phyloP scores from a whole-genome alignment of 2,329 filamentous ascomycete genomes.

The Neonectria magnoliae region DNA sequence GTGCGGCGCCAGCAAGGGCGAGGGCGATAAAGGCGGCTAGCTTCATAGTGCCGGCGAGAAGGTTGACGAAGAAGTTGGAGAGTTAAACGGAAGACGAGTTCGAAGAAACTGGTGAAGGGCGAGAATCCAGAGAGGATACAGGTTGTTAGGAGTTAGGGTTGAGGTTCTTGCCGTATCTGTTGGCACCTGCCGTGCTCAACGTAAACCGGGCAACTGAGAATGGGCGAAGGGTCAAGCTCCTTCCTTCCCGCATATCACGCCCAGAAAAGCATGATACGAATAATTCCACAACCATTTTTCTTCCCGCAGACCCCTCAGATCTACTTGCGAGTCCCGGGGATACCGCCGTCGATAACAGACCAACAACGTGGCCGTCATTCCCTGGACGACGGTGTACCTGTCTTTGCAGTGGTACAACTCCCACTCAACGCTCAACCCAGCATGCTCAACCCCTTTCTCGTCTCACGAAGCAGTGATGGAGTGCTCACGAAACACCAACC shows the following conservation, averaged over 20 bases:
- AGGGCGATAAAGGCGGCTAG: slow-evolving; percentile 20
- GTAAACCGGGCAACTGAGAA: neutral
- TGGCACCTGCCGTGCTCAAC: neutral
- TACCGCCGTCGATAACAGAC: neutral
- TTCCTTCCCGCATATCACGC: neutral
- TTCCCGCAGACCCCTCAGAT: neutral
- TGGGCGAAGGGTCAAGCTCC: neutral
- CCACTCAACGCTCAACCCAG: slow-evolving; percentile 4
- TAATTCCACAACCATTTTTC: neutral
- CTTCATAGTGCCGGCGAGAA: slow-evolving; percentile 28
- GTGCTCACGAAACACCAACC: neutral
- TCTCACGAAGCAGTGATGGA: neutral
- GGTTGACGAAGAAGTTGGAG: neutral
- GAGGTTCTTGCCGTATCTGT: neutral
- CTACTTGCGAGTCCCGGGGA: neutral
- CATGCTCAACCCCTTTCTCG: neutral
- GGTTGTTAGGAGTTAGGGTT: neutral
- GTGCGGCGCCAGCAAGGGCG: slow-evolving; percentile 17
- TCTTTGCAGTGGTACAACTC: slow-evolving; percentile 18
- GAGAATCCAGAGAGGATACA: neutral
- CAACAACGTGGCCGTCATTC: neutral
- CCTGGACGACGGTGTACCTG: neutral
- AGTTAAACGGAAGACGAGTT: neutral
- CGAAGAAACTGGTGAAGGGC: neutral
- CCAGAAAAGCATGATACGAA: neutral